These are phyloP conservation scores for Ophiosphaerella herpotricha DNA, from an alignment of 2,329 filamentous ascomycete species.

Conservation along the genomic window DNA sequence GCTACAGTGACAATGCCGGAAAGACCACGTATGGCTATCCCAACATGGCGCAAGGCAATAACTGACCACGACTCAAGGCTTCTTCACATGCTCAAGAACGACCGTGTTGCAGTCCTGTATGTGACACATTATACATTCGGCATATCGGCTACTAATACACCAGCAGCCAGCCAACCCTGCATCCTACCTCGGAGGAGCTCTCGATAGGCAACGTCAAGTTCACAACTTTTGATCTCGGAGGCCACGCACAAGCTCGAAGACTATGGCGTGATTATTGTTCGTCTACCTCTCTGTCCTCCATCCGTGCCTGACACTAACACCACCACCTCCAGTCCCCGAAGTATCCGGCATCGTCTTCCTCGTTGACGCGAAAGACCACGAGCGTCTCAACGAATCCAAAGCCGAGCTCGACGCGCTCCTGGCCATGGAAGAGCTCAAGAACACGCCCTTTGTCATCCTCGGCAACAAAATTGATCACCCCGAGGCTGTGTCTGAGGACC, in stretches of 20 bases:
- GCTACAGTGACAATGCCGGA: constrained; percentile 91
- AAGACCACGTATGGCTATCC: constrained; percentile 73
- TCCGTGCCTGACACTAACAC: constrained; percentile 6
- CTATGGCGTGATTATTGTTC: constrained; percentile 48
- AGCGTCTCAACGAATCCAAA: constrained; percentile 92
- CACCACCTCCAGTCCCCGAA: constrained; percentile 37
- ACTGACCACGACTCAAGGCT: constrained; percentile 49
- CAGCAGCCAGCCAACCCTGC: constrained; percentile 34
- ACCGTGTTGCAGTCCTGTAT: constrained; percentile 87
- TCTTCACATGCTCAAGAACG: constrained; percentile 89
- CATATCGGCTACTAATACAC: constrained; percentile 5
- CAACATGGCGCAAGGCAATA: background rate
- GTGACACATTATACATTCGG: constrained; percentile 36
- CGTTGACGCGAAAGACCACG: constrained; percentile 95
- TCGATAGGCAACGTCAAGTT: constrained; percentile 69
- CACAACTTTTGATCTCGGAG: constrained; percentile 79
- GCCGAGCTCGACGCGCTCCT: constrained; percentile 92
- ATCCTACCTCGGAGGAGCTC: constrained; percentile 68
- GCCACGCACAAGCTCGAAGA: constrained; percentile 47
- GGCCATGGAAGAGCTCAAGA: constrained; percentile 93
- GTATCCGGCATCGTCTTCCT: constrained; percentile 86
- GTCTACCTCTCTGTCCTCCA: background rate
- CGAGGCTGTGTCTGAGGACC: constrained; percentile 92
- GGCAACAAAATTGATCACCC: constrained; percentile 99
- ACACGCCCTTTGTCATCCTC: constrained; percentile 93